Conservation (phyloP, 345 rosid genomes). For the Arabidopsis thaliana region TAIR10.1 NC_003071.7:9290501-9291000, state of each 20-base stretch:
- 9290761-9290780: not conserved
- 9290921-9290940: conserved; percentile 29
- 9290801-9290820: not conserved
- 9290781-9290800: conserved; percentile 1
- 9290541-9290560: not conserved
- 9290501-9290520: not conserved
- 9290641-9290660: conserved; percentile 38
- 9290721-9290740: not conserved
- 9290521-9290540: not conserved
- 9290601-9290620: conserved; percentile 37
- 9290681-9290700: conserved; percentile 33
- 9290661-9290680: conserved; percentile 37
- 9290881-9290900: conserved; percentile 49
- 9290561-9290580: conserved; percentile 14
- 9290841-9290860: conserved; percentile 2
- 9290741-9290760: conserved; percentile 32
- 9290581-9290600: conserved; percentile 30
- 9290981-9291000: conserved; percentile 21
- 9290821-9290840: not conserved
- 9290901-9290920: conserved; percentile 34
- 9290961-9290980: not conserved
- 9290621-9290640: conserved; percentile 42
- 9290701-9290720: conserved; percentile 44
- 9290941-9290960: conserved; percentile 26
- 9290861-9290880: conserved; percentile 38